Conservation (phyloP, 257 asterid genomes). For the Rhazya stricta region DNA sequence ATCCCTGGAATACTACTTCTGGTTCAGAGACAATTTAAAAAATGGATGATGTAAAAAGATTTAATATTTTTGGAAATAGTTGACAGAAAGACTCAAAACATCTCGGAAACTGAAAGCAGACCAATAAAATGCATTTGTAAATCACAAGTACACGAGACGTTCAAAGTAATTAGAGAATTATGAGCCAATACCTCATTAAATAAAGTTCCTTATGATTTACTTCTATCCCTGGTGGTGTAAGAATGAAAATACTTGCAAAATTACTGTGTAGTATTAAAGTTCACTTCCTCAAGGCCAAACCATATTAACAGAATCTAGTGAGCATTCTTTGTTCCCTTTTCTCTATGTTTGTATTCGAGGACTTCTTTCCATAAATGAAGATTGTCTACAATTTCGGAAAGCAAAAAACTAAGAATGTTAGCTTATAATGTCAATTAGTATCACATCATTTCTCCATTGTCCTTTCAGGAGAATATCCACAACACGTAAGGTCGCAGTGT, state of each 20-base stretch:
- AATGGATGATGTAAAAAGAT: not conserved
- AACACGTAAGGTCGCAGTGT: not conserved
- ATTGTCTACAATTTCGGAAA: not conserved
- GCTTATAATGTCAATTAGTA: not conserved
- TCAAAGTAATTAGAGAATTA: not conserved
- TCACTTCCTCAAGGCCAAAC: not conserved
- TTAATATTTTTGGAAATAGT: too few relatives aligned
- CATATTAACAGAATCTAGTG: not conserved
- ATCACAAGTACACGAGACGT: not conserved
- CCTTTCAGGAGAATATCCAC: not conserved
- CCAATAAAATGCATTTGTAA: not conserved
- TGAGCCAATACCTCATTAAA: not conserved
- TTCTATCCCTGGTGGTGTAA: not conserved
- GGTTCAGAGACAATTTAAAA: not conserved
- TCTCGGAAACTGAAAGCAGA: not conserved
- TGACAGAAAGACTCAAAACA: not conserved
- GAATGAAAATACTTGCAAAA: too few relatives aligned
- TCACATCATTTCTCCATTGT: not conserved
- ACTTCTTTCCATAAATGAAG: not conserved
- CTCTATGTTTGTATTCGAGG: not conserved
- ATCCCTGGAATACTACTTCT: slow-evolving; percentile 51
- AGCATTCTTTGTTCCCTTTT: not conserved
- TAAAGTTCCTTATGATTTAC: not conserved
- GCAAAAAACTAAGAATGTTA: not conserved
- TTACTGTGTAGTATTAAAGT: not conserved